These are phyloP conservation scores for Epicoccum sorghinum DNA, from an alignment of 2,329 filamentous ascomycete species.

Conservation along the genomic window DNA sequence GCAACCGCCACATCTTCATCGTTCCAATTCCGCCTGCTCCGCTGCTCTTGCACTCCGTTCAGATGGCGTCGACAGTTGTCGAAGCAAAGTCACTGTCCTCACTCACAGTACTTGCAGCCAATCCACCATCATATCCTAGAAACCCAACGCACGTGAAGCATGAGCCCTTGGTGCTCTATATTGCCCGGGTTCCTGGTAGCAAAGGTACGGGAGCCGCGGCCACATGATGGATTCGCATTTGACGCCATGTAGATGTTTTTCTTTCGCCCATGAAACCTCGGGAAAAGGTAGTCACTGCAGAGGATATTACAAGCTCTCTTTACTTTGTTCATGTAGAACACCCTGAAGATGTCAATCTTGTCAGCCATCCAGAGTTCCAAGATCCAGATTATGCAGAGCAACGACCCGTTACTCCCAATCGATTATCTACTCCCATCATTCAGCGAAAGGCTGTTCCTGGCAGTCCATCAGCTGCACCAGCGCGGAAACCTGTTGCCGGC, in stretches of 20 bases:
- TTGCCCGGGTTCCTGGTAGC: conserved; percentile 89
- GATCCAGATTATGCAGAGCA: conserved; percentile 21
- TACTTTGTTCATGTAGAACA: conserved; percentile 88
- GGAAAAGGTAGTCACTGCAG: conserved; percentile 83
- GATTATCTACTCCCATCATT: conserved; percentile 25
- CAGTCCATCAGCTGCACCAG: conserved; percentile 18
- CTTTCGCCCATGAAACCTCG: conserved; percentile 89
- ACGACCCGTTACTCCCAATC: conserved; percentile 13
- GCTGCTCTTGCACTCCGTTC: conserved; percentile 19
- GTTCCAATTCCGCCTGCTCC: conserved; percentile 14
- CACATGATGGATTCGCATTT: conserved; percentile 11
- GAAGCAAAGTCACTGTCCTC: conserved; percentile 84
- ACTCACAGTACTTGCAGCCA: conserved; percentile 79
- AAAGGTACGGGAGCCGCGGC: conserved; percentile 64
- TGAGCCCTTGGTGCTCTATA: conserved; percentile 82
- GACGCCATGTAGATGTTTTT: conserved; percentile 72
- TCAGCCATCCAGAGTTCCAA: conserved; percentile 23
- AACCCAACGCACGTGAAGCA: conserved; percentile 72
- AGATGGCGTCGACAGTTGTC: conserved; percentile 53
- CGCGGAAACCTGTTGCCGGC: conserved; percentile 37
- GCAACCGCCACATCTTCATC: conserved; percentile 18
- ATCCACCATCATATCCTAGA: conserved; percentile 84
- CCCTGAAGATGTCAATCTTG: conserved; percentile 57
- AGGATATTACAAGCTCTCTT: conserved; percentile 84
- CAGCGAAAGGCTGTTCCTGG: conserved; percentile 40